Evolutionary conservation across 75 land plant species (phyloP), one percentile per base, ranked within the genome.

Genomic region (Ceratopteris richardii): DNA sequence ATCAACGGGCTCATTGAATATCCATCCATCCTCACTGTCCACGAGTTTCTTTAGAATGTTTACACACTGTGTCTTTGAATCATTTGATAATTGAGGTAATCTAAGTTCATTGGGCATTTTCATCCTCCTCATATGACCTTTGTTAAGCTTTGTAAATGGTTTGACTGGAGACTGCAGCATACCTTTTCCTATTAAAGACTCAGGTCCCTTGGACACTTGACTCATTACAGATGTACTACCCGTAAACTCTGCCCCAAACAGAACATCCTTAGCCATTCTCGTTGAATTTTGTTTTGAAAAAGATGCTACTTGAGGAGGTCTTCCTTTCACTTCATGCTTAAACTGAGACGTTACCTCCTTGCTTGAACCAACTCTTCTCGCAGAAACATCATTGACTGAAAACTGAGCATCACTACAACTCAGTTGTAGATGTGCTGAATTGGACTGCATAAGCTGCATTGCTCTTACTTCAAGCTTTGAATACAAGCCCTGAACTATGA

Each of bases 1-100:
- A 66, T 88, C 93, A 21, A 88, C 93, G 0, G 93, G 88, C 2
- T 21, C 31, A 19, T 79, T 79, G 29, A 88, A 88, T 31, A 88
- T 76, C 93, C 93, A 88, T 25, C 80, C 81, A 57, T 75, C 66
- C 66, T 81, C 77, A 79, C 84, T 88, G 50, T 73, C 77, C 81
- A 80, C 75, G 68, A 87, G 64, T 61, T 57, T 75, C 51, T 67
- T 56, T 18, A 87, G 81, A 47, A 87, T 21, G 22, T 51, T 4
- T 1, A 42, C 56, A 55, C 91, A 87, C 73, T 87, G 26, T 60
- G 50, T 18, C 50, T 18, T 33, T 9, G 9, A 33, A 9, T 33
- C 37, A 33, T 33, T 33, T 33, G 37, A 9, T 4, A 33, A 33
- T 9, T 33, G 37, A 33, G 37, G 9, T 9, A 9, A 33, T 33